Evolutionary conservation across 306 rosid genomes (phyloP).

Genomic region (Potentilla sterilis): DNA sequence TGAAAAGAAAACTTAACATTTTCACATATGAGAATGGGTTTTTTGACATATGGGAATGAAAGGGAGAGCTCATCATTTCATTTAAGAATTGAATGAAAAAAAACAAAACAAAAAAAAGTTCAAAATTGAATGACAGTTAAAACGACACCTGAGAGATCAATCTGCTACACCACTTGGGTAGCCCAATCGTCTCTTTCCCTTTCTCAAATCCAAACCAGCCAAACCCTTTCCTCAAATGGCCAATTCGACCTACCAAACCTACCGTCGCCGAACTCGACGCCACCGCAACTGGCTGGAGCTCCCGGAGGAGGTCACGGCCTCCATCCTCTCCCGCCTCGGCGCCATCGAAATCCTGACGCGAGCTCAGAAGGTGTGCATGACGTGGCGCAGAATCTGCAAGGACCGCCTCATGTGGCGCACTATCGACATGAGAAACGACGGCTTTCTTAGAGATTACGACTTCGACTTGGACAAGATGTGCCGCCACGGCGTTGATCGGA

Average conservation of each 20-base stretch:
- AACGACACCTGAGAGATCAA: background rate
- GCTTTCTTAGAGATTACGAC: background rate
- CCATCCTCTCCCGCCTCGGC: background rate
- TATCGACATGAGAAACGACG: conserved; percentile 34
- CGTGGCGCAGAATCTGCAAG: conserved; percentile 1
- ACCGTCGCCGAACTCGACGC: background rate
- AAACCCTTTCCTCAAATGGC: background rate
- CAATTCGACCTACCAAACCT: background rate
- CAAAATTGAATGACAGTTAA: background rate
- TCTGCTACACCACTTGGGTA: no score
- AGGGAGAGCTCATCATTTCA: no score
- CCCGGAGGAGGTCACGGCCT: background rate
- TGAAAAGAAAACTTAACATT: no score
- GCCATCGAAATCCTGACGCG: conserved; percentile 2
- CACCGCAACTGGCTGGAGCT: background rate
- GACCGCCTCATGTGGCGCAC: conserved; percentile 11
- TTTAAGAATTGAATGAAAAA: no score
- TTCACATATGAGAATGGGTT: no score
- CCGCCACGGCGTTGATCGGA: conserved; percentile 41
- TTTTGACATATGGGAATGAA: no score
- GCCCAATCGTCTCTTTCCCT: no score
- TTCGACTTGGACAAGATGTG: conserved; percentile 32
- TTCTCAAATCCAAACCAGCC: no score
- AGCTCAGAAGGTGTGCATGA: background rate
- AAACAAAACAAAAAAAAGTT: no score